Base-by-base conservation (phyloP, 805 yeast genomes). In the Sugiyamaella qingdaonensis region DNA sequence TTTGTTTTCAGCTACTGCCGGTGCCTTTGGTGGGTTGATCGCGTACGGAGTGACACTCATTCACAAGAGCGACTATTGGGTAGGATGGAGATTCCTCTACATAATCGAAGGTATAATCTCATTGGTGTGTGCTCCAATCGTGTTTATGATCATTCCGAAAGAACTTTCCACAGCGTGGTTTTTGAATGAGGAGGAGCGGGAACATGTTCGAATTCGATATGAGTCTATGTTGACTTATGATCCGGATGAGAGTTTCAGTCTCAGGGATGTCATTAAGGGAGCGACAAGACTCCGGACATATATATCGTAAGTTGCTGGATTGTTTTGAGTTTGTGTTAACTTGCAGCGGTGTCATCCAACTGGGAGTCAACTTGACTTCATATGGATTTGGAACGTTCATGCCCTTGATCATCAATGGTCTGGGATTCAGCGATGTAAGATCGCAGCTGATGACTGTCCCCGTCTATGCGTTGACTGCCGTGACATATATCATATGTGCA, bases 11-110 rank as follows among this genome's bases (percentile, higher is more conserved):
- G 65, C 63, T 45, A 58, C 67, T 50, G 73, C 67, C 49, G 85
- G 85, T 42, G 80, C 81, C 1, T 78, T 81, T 63, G 81, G 82
- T 49, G 85, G 85, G n/a, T 42, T 59, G 2, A 46, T 57, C 9
- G 61, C 56, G 9, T 64, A 78, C 54, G 83, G 78, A 18, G 69
- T 80, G 47, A 71, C 64, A 39, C 18, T 34, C 14, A 34, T 34
- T 8, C 18, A 16, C 14, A 34, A 34, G 9, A 34, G 39, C 8
- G 39, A 34, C 14, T 34, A 34, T 8, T 34, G 39, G 39, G 39
- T 34, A n/a, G 79, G 78, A 10, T 79, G 81, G 80, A 71, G 78
- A 60, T 79, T 77, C 69, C 67, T 79, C 24, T 79, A 70, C 56
- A 72, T 79, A 5, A 69, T 79, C 24, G 84, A 79, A 62, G 81